Evolutionary conservation across 352 stramenopile genomes (phyloP).

Genomic region (Blastocystis sp.): DNA sequence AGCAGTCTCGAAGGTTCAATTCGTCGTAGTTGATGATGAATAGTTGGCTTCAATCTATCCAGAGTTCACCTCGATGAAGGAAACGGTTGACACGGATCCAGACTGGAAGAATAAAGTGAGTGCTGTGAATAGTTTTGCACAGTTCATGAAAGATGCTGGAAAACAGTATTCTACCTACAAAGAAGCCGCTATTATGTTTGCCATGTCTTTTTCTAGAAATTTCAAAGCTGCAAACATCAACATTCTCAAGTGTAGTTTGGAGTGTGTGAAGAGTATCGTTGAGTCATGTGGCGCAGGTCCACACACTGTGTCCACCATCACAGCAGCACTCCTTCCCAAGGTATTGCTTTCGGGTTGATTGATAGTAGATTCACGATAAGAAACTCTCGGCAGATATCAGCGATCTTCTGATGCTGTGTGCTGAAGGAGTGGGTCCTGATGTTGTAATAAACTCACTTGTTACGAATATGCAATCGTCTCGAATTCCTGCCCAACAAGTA

Average conservation of each 20-base stretch:
- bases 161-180: neutral
- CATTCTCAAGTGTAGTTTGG: conserved; percentile 48
- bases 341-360: neutral
- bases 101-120: conserved; percentile 54
- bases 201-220: conserved; percentile 5
- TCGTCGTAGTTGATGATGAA: neutral
- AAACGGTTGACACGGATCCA: neutral
- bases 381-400: conserved; percentile 8
- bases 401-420: neutral
- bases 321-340: neutral
- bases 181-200: conserved; percentile 15
- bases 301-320: neutral
- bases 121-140: conserved; percentile 5
- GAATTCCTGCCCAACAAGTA: neutral
- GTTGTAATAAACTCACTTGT: neutral
- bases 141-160: neutral
- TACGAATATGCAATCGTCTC: neutral
- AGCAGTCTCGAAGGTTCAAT: neutral
- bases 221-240: conserved; percentile 58
- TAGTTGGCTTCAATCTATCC: conserved; percentile 29
- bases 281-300: conserved; percentile 2
- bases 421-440: neutral
- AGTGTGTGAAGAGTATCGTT: neutral
- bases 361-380: conserved; percentile 25
- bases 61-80: conserved; percentile 31